Evolutionary conservation across 257 asterid species (phyloP).

Genomic region (Petunia secreta): DNA sequence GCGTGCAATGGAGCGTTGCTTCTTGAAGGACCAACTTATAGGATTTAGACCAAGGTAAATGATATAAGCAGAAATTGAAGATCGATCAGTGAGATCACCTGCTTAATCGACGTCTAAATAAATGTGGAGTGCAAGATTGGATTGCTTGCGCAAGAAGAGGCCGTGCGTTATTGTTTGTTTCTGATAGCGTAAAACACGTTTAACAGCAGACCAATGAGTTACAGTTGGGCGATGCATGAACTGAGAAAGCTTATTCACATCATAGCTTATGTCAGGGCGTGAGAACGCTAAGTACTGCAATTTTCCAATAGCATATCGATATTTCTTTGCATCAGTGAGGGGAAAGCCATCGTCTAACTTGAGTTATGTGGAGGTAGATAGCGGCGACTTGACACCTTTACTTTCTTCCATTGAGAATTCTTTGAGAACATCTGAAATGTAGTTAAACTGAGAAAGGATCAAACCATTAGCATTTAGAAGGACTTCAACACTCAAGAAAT

Average conservation of each 20-base stretch:
- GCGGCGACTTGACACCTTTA: neutral
- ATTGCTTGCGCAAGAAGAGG: neutral
- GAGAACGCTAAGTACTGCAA: neutral
- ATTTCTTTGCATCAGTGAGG: neutral
- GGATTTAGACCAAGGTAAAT: neutral
- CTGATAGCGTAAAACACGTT: neutral
- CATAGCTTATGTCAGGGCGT: neutral
- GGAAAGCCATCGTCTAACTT: neutral
- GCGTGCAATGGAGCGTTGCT: neutral
- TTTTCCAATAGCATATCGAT: too few relatives aligned
- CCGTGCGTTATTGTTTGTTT: neutral
- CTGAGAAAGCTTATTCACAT: neutral
- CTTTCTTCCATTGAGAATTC: neutral
- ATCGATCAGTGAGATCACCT: neutral
- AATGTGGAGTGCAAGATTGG: neutral
- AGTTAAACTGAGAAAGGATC: neutral
- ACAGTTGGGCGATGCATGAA: neutral
- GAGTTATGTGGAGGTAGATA: neutral
- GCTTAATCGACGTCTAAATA: neutral
- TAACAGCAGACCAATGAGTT: neutral
- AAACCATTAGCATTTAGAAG: neutral
- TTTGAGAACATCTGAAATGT: neutral
- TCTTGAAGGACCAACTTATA: neutral
- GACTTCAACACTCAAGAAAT: neutral
- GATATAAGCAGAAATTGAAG: neutral